Evolutionary conservation across 192 early-diverging fungal species (phyloP).

Genomic region (Rhizophagus sp.): DNA sequence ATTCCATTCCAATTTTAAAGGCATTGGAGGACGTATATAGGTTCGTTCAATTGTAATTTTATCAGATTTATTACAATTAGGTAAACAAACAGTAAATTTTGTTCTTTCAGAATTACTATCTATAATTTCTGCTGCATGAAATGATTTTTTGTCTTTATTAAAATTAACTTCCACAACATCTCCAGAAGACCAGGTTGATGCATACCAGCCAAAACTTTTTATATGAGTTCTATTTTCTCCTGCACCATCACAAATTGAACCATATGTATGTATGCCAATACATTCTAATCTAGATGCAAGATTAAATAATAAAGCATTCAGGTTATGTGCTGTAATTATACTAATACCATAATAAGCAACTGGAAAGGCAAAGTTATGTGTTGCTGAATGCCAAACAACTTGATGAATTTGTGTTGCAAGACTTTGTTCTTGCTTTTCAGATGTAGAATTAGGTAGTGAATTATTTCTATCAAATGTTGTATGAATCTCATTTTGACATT

Average conservation of each 20-base stretch:
- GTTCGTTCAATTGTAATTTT: no score
- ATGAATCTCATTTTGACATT: no score
- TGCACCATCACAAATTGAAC: not conserved
- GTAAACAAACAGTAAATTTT: no score
- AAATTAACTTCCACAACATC: constrained; percentile 3
- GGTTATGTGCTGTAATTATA: not conserved
- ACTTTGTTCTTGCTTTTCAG: not conserved
- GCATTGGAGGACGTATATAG: no score
- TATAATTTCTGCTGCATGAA: not conserved
- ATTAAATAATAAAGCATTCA: not conserved
- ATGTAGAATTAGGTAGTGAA: no score
- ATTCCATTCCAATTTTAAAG: no score
- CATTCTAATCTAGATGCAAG: not conserved
- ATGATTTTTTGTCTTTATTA: not conserved
- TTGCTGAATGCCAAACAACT: constrained; percentile 8
- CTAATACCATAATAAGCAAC: constrained; percentile 7
- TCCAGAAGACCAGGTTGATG: not conserved
- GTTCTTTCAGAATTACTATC: no score
- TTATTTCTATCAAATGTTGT: no score
- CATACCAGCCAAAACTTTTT: constrained; percentile 17
- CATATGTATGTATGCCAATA: not conserved
- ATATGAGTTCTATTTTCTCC: constrained; percentile 6
- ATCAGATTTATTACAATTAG: no score
- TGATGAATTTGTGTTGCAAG: not conserved
- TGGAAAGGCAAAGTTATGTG: constrained; percentile 21